A percentile compares a stretch with the other conserved stretches of the same genome.
phyloP scores from a whole-genome alignment of 2,329 filamentous ascomycete species.

The Tolypocladium pustulatum region DNA sequence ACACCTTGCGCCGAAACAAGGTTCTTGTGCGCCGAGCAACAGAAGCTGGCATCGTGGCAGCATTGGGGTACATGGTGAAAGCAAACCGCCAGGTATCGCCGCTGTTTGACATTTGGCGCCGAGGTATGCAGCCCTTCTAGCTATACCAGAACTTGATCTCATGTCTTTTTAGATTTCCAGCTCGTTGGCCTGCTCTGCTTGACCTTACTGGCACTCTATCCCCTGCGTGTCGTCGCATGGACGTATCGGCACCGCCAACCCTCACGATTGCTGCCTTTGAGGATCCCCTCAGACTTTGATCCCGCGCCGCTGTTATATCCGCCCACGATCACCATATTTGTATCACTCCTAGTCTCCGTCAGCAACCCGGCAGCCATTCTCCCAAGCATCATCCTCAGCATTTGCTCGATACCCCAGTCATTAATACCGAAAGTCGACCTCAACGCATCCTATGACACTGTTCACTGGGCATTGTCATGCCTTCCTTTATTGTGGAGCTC shows the following conservation, averaged over 20 bases:
- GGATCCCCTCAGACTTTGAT: constrained; percentile 70
- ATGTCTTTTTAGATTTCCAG: constrained; percentile 29
- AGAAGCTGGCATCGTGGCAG: constrained; percentile 41
- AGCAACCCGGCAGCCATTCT: constrained; percentile 53
- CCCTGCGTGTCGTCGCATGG: constrained; percentile 45
- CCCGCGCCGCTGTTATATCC: constrained; percentile 88
- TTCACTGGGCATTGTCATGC: constrained; percentile 74
- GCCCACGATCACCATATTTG: constrained; percentile 61
- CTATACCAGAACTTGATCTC: background rate
- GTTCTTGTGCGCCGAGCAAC: constrained; percentile 41
- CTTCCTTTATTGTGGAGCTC: constrained; percentile 44
- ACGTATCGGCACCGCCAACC: constrained; percentile 28
- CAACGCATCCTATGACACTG: constrained; percentile 45
- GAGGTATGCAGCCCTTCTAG: constrained; percentile 27
- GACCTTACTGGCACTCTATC: constrained; percentile 42
- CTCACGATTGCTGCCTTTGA: constrained; percentile 28
- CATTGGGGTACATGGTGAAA: constrained; percentile 37
- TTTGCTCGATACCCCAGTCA: constrained; percentile 64
- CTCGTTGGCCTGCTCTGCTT: constrained; percentile 24
- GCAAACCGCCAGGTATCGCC: constrained; percentile 35
- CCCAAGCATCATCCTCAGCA: constrained; percentile 70
- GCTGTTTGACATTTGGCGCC: constrained; percentile 34
- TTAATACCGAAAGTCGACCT: constrained; percentile 56
- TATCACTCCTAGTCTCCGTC: constrained; percentile 62
- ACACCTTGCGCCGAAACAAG: constrained; percentile 31